These are phyloP conservation scores for Penicillium cinerascens DNA, from an alignment of 495 filamentous ascomycete species.

Conservation along the genomic window DNA sequence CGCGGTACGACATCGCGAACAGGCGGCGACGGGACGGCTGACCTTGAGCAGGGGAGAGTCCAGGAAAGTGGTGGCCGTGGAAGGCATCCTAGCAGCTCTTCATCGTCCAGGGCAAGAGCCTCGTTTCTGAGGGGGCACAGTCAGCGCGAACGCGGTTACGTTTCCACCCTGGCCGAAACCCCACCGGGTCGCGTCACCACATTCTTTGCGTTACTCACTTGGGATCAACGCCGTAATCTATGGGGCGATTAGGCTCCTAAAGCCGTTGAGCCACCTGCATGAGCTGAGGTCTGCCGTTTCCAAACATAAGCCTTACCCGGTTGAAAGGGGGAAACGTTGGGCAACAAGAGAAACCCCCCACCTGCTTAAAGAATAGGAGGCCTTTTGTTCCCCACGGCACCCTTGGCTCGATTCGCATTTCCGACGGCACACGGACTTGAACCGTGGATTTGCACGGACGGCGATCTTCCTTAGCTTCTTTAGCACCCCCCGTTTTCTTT, in stretches of 20 bases:
- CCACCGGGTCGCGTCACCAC: not conserved
- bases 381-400: no score
- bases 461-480: not conserved
- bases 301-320: not conserved
- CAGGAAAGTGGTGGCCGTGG: conserved; percentile 36
- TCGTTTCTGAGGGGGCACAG: not conserved
- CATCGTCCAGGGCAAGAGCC: not conserved
- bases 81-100: conserved; percentile 20
- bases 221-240: not conserved
- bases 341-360: no score
- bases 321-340: not conserved
- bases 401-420: no score
- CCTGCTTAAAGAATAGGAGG: no score
- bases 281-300: no score
- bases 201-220: not conserved
- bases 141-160: not conserved
- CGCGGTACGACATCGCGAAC: conserved; percentile 83
- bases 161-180: not conserved
- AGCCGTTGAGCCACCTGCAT: not conserved
- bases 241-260: not conserved
- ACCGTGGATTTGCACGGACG: not conserved
- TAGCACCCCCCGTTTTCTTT: not conserved
- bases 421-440: not conserved
- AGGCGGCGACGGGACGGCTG: conserved; percentile 87
- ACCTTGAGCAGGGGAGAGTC: conserved; percentile 84